Evolutionary conservation across 495 filamentous ascomycete genomes (phyloP), one percentile per base, ranked within the genome.

Genomic region (Geopyxis carbonaria): DNA sequence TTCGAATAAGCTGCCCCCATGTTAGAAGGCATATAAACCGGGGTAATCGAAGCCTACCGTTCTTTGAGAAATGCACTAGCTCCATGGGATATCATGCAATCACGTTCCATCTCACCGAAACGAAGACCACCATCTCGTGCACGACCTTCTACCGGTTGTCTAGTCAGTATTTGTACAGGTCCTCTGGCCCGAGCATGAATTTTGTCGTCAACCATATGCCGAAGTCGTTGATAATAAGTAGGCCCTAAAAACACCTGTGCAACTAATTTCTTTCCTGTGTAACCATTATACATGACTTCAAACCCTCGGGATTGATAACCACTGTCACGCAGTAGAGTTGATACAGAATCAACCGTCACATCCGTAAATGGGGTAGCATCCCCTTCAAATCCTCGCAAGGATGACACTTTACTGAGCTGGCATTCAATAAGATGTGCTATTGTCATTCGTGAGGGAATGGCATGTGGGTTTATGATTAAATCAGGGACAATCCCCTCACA

Each of bases 171-270:
- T 66, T 95, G 91, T 20, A 92, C 79, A 5, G 89, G 89, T 14
- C 89, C 89, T 58, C 89, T 72, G 4, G 89, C 89, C 58, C 89
- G 76, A 15, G 89, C 89, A 63, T 99, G 89, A 53, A 99, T 95
- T 73, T 99, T 99, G 64, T 99, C 89, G 59, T 99, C 91, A 45
- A 99, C 89, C 89, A 99, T 99, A 62, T 99, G 89, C 36, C 91
- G 72, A 39, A 99, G 69, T 60, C 91, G 84, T 64, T 99, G 89
- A 64, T 99, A 99, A 66, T 99, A 99, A 1, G 91, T 99, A 1
- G 89, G 89, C 15, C 89, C 89, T 31, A 99, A 66, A 72, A 95
- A 99, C 21, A 95, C 76, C 61, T 99, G 91, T 4, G 85, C 80
- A 20, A 79, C 75, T 27, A 94, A 61, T 68, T 95, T 99, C 38